Evolutionary conservation across 78 protist species (phyloP), one percentile per base, ranked within the genome.

Genomic region (Bigelowiella natans): DNA sequence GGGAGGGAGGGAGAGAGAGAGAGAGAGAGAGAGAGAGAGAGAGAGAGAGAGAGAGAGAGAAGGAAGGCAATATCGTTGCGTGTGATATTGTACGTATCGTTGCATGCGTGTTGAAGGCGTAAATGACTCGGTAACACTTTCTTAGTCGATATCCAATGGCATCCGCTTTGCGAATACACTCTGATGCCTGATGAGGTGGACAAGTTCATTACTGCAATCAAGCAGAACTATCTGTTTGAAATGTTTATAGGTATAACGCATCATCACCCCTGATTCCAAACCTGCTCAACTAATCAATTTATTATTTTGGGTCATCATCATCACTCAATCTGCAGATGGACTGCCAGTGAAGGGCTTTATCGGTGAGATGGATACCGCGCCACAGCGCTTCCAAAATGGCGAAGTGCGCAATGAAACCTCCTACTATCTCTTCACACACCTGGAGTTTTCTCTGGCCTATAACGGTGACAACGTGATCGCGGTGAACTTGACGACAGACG

Each of bases 151-250:
- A 64, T 92, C 51, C 64, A 73, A 29, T 37, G 2, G 82, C 85
- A 18, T 36, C 7, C 2, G 36, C 94, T 97, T 3, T 97, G 99
- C 95, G 83, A 86, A 37, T 85, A 82, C n/a, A 89, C 31, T 34
- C 90, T 97, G 36, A 85, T 39, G 1, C 29, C 39, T 11, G 40
- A 90, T 0, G 96, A 97, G 29, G 88, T 95, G 40, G 38, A 51
- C 2, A n/a, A 0, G 29, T 93, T 97, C 83, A 82, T 82, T 31
- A 36, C 93, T 1, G 98, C 98, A 0, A 95, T 98, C 73, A 88
- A 83, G 2, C 93, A 97, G 37, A 82, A 88, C 38, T 97, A 96
- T 88, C 95, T 96, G 82, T 97, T 96, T 85, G 98, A 97, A 88
- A 40, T 97, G 90, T 38, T 92, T 37, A 40, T 92, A 51, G 97